Evolutionary conservation across 2,329 filamentous ascomycete genomes (phyloP), one percentile per base, ranked within the genome.

Genomic region (Fonsecaea monophora): DNA sequence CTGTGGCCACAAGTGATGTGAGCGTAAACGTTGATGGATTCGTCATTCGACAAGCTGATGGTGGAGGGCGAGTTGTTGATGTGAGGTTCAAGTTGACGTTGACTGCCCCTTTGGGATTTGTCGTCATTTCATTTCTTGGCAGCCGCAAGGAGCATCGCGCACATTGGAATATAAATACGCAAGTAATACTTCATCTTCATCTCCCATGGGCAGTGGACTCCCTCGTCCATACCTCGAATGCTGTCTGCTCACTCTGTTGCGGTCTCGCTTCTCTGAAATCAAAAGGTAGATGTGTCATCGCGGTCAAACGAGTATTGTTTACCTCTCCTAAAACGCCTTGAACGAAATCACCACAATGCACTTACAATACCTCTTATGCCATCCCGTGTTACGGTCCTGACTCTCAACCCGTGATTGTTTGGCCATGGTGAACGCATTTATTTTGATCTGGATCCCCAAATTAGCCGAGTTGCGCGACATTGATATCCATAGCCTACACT

Each of bases 81-180:
- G 45, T 50, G 45, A 50, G 25, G 45, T 50, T 30, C 18, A 30
- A 50, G 18, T 50, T 50, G 18, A 50, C 45, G 25, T 50, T 30
- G 8, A 18, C 7, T 25, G 45, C 45, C 7, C 13, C 45, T 25
- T 50, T 25, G 8, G 21, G 12, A 32, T 32, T 30, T 50, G 45
- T 50, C 45, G 45, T 50, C 45, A 50, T 50, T 50, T 50, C 3
- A 50, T 9, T 50, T 50, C 45, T 50, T 50, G 45, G 45, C 45
- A 25, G 18, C 45, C 10, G 2, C 45, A 10, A 10, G 1, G n/a
- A 48, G 45, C 18, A 50, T 50, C 21, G 10, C 15, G 15, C 40
- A 45, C 30, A 32, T 32, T 32, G 30, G 0, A 32, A 6, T 32
- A 32, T 32, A 32, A 32, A 6, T 32, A 32, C 6, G 30, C 2